These are phyloP conservation scores for Backusella sp. DNA, from an alignment of 192 early-diverging fungal species.

Conservation along the genomic window DNA sequence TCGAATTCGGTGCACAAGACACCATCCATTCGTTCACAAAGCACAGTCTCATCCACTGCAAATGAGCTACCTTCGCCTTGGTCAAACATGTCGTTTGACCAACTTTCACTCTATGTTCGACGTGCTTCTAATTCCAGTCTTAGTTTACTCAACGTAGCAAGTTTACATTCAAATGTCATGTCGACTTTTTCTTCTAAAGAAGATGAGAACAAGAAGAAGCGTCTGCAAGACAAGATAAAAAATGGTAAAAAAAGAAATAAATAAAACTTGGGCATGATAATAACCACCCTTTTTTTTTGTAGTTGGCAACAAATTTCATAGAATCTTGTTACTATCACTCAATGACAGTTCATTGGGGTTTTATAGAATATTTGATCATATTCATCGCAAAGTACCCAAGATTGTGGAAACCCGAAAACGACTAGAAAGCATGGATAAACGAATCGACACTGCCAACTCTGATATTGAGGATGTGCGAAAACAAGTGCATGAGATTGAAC, in stretches of 20 bases:
- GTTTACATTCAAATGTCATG: neutral
- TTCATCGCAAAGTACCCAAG: constrained; percentile 27
- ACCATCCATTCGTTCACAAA: constrained; percentile 9
- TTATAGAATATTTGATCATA: constrained; percentile 28
- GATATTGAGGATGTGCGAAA: constrained; percentile 26
- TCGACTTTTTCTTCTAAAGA: neutral
- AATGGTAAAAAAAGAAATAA: neutral
- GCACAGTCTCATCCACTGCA: neutral
- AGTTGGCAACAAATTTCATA: constrained; percentile 8
- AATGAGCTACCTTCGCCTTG: constrained; percentile 11
- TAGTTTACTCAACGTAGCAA: constrained; percentile 11
- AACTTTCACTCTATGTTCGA: constrained; percentile 24
- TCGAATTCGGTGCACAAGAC: neutral
- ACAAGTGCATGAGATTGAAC: constrained; percentile 15
- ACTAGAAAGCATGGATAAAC: neutral
- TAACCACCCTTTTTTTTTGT: neutral
- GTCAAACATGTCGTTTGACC: constrained; percentile 31
- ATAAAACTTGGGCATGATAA: neutral
- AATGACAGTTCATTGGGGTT: constrained; percentile 31
- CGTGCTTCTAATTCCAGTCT: constrained; percentile 27
- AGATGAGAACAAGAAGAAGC: constrained; percentile 15
- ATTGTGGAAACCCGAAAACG: constrained; percentile 5
- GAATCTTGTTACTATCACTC: constrained; percentile 10
- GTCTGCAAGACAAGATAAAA: neutral
- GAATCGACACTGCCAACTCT: constrained; percentile 18